phyloP scores from a whole-genome alignment of 2,329 filamentous ascomycete genomes.

The Cladobotryum protrusum region DNA sequence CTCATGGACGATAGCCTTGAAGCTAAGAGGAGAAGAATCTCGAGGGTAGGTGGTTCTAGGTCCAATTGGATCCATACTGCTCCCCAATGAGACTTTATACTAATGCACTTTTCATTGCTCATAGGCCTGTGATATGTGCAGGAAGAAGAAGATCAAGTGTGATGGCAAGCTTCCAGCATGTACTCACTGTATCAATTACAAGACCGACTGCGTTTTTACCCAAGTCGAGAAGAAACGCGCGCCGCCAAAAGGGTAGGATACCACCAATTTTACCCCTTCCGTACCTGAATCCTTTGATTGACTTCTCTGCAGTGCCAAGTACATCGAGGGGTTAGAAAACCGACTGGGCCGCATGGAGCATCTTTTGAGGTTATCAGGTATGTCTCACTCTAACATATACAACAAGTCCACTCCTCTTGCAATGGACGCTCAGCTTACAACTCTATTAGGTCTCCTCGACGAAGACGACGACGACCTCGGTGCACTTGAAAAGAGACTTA shows the following conservation, averaged over 20 bases:
- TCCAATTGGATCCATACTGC: not conserved
- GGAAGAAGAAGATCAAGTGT: constrained; percentile 97
- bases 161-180: constrained; percentile 93
- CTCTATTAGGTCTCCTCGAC: constrained; percentile 58
- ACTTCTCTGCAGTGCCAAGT: constrained; percentile 65
- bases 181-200: constrained; percentile 95
- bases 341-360: constrained; percentile 94
- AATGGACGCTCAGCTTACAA: constrained; percentile 9
- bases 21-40: constrained; percentile 82
- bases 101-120: constrained; percentile 5
- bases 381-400: not conserved
- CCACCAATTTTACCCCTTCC: not conserved
- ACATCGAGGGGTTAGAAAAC: constrained; percentile 95
- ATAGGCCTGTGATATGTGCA: constrained; percentile 91
- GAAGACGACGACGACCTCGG: constrained; percentile 84
- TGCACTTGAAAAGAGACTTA: constrained; percentile 72
- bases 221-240: constrained; percentile 98
- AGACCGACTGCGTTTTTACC: constrained; percentile 95
- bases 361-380: constrained; percentile 73
- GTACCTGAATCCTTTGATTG: not conserved
- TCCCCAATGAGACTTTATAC: not conserved
- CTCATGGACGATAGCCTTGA: constrained; percentile 66
- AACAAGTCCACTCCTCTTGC: not conserved
- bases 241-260: constrained; percentile 82
- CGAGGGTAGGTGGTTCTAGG: constrained; percentile 56